These are phyloP conservation scores for Amauroascus verrucosus DNA, from an alignment of 2,329 filamentous ascomycete genomes.

Conservation along the genomic window DNA sequence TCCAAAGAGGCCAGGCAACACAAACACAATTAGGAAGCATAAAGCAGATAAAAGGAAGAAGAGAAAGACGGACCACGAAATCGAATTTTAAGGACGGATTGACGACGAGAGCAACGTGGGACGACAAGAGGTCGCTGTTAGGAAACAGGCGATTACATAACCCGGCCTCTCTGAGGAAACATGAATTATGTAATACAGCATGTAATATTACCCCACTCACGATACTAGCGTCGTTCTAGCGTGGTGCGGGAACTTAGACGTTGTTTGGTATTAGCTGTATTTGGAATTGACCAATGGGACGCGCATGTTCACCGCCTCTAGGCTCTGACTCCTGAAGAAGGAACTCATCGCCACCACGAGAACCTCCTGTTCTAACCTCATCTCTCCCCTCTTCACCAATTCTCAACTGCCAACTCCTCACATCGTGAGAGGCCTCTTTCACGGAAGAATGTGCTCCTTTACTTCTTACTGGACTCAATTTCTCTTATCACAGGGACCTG, in stretches of 20 bases:
- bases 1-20: not conserved
- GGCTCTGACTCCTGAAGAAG: too few relatives aligned
- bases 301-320: not conserved
- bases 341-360: too few relatives aligned
- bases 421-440: too few relatives aligned
- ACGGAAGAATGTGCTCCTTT: too few relatives aligned
- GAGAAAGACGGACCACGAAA: not conserved
- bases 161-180: not conserved
- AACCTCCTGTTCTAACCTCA: too few relatives aligned
- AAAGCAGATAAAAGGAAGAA: not conserved
- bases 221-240: not conserved
- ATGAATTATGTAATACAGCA: not conserved
- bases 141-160: not conserved
- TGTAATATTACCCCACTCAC: not conserved
- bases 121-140: slow-evolving; percentile 3
- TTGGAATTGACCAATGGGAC: not conserved
- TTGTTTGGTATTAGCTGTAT: not conserved
- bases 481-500: too few relatives aligned
- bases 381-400: too few relatives aligned
- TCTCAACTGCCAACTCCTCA: too few relatives aligned
- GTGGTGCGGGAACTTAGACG: not conserved
- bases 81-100: not conserved
- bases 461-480: too few relatives aligned
- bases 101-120: slow-evolving; percentile 7
- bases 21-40: not conserved